Percentiles rank a stretch among this genome's conserved stretches.
Conservation (phyloP, 108 stramenopile species). For the Fistulifera pelliculosa region DNA sequence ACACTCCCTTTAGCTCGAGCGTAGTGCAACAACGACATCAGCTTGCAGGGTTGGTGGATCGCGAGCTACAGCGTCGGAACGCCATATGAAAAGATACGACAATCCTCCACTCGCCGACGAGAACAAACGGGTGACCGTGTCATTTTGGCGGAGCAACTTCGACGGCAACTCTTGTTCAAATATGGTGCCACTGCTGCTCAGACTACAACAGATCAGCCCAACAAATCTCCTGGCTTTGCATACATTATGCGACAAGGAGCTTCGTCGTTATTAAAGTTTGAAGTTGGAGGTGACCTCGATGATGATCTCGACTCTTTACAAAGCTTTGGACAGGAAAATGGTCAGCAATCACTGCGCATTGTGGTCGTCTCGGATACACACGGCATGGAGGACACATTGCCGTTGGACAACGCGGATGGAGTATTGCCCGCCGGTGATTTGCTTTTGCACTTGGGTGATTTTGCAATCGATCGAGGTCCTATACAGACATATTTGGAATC, state of each 20-base stretch:
- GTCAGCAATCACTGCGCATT: slow-evolving; percentile 21
- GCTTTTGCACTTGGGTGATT: slow-evolving; percentile 68
- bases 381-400: slow-evolving; percentile 52
- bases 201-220: too few relatives aligned
- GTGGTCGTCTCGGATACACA: slow-evolving; percentile 67
- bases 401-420: slow-evolving; percentile 16
- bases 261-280: too few relatives aligned
- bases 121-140: slow-evolving; percentile 62
- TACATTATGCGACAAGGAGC: too few relatives aligned
- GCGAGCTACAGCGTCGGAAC: too few relatives aligned
- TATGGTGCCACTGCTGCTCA: too few relatives aligned
- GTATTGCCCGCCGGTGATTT: slow-evolving; percentile 56
- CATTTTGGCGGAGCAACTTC: slow-evolving; percentile 50
- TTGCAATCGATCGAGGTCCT: slow-evolving; percentile 31
- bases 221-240: too few relatives aligned
- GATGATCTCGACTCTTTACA: too few relatives aligned
- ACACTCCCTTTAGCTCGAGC: too few relatives aligned
- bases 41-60: too few relatives aligned
- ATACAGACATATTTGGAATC: neutral
- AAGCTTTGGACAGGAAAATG: too few relatives aligned
- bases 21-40: too few relatives aligned
- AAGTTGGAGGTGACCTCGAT: too few relatives aligned
- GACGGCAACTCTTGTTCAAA: slow-evolving; percentile 30
- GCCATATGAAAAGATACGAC: slow-evolving; percentile 38
- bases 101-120: slow-evolving; percentile 14